Conservation (phyloP, 306 rosid genomes). For the Pyrus pyrifolia region DNA sequence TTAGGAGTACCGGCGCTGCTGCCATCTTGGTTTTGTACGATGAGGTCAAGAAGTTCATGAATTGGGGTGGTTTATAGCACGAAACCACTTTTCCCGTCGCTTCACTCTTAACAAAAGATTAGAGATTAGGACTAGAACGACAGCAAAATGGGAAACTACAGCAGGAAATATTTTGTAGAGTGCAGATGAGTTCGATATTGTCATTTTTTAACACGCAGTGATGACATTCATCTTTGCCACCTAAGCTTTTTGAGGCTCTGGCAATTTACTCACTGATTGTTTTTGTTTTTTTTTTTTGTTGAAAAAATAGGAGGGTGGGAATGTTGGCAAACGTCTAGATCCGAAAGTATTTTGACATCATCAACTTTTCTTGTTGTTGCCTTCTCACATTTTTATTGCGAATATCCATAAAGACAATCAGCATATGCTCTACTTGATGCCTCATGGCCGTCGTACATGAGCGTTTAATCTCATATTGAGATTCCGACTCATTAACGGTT, state of each 20-base stretch:
- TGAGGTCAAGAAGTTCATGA: slow-evolving; percentile 77
- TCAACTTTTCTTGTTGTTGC: not conserved
- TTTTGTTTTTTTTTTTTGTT: not conserved
- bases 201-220: slow-evolving; percentile 12
- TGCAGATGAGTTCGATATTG: slow-evolving; percentile 1
- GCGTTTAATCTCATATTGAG: too few species aligned
- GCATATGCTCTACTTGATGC: too few species aligned
- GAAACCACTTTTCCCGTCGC: not conserved
- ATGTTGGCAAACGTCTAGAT: not conserved
- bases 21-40: slow-evolving; percentile 92
- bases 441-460: too few species aligned
- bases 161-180: not conserved
- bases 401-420: too few species aligned
- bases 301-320: not conserved
- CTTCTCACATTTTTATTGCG: not conserved
- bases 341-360: not conserved
- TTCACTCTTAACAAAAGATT: slow-evolving; percentile 22
- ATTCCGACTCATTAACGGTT: too few species aligned
- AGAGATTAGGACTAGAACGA: slow-evolving; percentile 22
- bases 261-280: slow-evolving; percentile 12
- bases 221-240: slow-evolving; percentile 32
- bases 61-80: slow-evolving; percentile 53
- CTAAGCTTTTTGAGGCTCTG: slow-evolving; percentile 13
- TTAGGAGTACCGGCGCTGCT: slow-evolving; percentile 89
- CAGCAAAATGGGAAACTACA: slow-evolving; percentile 13